Conservation (phyloP, 1,284 basidiomycete species). For the Heterobasidion irregulare region DNA sequence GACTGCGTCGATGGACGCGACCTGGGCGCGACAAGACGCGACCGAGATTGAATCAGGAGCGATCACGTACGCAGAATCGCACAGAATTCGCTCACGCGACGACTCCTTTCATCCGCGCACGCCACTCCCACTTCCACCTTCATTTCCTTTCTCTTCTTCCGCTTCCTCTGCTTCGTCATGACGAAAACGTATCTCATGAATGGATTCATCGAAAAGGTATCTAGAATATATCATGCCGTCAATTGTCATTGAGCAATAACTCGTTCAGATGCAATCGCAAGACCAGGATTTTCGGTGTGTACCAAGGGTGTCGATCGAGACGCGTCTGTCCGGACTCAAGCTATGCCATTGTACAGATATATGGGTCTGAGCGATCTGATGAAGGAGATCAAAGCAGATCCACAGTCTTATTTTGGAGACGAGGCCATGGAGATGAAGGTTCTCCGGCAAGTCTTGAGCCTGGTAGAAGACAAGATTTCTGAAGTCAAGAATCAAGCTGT, state of each 20-base stretch:
- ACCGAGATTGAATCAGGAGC: conserved; percentile 1
- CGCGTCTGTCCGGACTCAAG: neutral
- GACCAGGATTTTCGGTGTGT: conserved; percentile 76
- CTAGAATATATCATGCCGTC: conserved; percentile 1
- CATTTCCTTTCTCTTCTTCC: neutral
- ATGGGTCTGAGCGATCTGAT: conserved; percentile 93
- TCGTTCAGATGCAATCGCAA: conserved; percentile 66
- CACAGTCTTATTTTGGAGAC: conserved; percentile 65
- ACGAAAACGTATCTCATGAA: conserved; percentile 78
- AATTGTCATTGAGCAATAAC: conserved; percentile 12
- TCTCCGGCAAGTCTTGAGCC: conserved; percentile 69
- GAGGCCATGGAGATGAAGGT: conserved; percentile 78
- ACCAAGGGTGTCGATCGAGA: conserved; percentile 16
- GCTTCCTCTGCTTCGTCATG: conserved; percentile 36
- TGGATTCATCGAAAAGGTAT: conserved; percentile 70
- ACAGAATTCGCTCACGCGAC: too few species aligned
- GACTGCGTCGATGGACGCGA: too few species aligned
- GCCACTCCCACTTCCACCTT: neutral
- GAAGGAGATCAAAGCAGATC: conserved; percentile 76
- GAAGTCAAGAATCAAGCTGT: conserved; percentile 99
- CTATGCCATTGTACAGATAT: conserved; percentile 43
- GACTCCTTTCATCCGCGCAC: neutral
- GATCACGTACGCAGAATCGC: neutral
- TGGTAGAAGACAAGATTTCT: conserved; percentile 90
- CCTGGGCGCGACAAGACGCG: neutral